These are phyloP conservation scores for Nigrospora osmanthi DNA, from an alignment of 2,329 filamentous ascomycete species.

Conservation along the genomic window DNA sequence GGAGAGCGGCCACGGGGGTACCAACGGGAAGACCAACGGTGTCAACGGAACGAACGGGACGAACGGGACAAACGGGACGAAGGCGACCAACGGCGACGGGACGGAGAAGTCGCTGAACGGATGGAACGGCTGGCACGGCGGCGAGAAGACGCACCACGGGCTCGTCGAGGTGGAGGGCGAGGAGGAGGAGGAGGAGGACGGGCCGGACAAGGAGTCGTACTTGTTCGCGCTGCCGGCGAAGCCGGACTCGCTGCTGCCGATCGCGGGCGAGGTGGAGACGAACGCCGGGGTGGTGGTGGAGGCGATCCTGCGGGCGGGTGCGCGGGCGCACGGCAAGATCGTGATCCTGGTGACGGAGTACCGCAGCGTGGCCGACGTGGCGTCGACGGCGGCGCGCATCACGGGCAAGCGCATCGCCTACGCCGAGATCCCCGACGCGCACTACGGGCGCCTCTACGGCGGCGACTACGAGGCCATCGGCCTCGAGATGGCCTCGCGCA, in stretches of 20 bases:
- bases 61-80: too few relatives aligned
- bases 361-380: background rate
- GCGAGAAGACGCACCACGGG: too few relatives aligned
- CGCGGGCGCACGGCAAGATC: conserved; percentile 2
- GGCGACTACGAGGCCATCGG: conserved; percentile 4
- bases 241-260: conserved; percentile 3
- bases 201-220: background rate
- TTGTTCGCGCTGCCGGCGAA: conserved; percentile 2
- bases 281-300: conserved; percentile 5
- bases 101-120: too few relatives aligned
- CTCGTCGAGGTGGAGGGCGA: too few relatives aligned
- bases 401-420: conserved; percentile 4
- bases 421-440: conserved; percentile 2
- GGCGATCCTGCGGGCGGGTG: conserved; percentile 4
- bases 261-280: conserved; percentile 3
- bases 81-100: too few relatives aligned
- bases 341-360: conserved; percentile 5
- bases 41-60: too few relatives aligned
- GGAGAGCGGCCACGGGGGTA: background rate
- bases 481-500: conserved; percentile 3
- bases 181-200: too few relatives aligned
- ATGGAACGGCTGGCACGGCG: too few relatives aligned
- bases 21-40: too few relatives aligned
- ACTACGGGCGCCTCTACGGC: conserved; percentile 2
- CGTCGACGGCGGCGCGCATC: background rate